Evolutionary conservation across 192 early-diverging fungal species (phyloP).

Genomic region (Linnemannia hyalina): DNA sequence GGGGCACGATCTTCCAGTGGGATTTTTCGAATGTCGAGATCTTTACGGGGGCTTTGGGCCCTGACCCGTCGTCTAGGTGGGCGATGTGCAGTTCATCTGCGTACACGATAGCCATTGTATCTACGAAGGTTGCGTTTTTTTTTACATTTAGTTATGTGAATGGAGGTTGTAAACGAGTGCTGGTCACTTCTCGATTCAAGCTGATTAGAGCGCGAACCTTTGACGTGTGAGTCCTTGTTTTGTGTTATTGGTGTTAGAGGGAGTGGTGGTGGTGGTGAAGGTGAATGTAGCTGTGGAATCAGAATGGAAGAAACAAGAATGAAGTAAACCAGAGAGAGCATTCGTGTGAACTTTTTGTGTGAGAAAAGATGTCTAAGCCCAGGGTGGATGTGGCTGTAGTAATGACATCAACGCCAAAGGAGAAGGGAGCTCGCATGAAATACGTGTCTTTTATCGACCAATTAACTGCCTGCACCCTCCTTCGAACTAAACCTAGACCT

Average conservation of each 20-base stretch:
- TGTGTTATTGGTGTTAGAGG: no score
- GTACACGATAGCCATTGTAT: conserved; percentile 1
- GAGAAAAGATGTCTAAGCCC: not conserved
- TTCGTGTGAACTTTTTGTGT: no score
- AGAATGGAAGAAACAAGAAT: no score
- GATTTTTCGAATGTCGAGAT: not conserved
- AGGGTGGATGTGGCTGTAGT: not conserved
- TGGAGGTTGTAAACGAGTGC: no score
- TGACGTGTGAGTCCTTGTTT: no score
- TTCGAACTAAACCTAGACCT: not conserved
- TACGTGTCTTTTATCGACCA: not conserved
- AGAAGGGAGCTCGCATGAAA: not conserved
- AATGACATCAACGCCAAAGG: not conserved
- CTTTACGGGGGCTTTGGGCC: not conserved
- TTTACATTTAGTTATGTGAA: no score
- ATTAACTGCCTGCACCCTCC: no score
- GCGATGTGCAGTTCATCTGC: conserved; percentile 19
- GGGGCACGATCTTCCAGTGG: conserved; percentile 17
- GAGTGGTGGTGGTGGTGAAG: no score
- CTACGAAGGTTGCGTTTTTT: not conserved
- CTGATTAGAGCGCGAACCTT: no score
- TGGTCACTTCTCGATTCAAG: no score
- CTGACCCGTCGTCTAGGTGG: conserved; percentile 3
- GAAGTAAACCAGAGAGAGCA: no score
- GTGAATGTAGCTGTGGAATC: no score